Base-by-base conservation (phyloP, 2,329 filamentous ascomycete species). In the Ceratocystiopsis sp. region DNA sequence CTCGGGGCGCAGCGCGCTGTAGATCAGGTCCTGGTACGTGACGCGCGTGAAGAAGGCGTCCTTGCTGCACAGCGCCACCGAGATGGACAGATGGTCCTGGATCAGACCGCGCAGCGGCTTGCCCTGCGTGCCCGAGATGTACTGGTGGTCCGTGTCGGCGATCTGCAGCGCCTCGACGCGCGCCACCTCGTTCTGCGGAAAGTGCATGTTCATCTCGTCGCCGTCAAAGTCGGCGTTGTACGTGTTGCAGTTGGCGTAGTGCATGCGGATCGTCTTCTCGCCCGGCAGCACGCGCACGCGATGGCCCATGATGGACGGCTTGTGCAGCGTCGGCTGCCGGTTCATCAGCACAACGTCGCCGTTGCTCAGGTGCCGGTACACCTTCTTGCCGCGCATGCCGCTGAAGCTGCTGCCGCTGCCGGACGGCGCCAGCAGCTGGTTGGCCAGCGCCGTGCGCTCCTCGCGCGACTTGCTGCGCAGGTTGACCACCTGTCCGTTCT, bases 161-260 rank as follows among this genome's bases (percentile, higher is more conserved):
- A 98, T 80, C 52, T 86, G 84, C 51, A 93, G 72, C 2, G 91
- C 91, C 63, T 98, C 91, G 2, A 89, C 84, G 52, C 91, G 74
- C 15, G 91, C 91, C 50, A 96, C 70, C 58, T 96, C 93, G 52
- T 94, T 96, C 54, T 98, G 91, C 1, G 91, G 91, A 56, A 98
- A 96, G 62, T 98, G 91, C 87, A 98, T 93, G 60, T 98, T 98
- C 91, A 98, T 98, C 61, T 98, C 91, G 58, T 98, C 91, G 60
- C 91, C 91, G 56, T 98, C 93, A 57, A 98, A 98, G 69, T 98
- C 91, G 32, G 91, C 91, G 54, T 98, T 98, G 69, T 98, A 98
- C 0, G 91, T 95, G 57, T 98, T 98, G 61, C 91, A 96, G 60
- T 98, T 98, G 54, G 91, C 89, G 63, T 98, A 98, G 66, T 98